These are phyloP conservation scores for Starmerella floris DNA, from an alignment of 805 yeast species.

Conservation along the genomic window DNA sequence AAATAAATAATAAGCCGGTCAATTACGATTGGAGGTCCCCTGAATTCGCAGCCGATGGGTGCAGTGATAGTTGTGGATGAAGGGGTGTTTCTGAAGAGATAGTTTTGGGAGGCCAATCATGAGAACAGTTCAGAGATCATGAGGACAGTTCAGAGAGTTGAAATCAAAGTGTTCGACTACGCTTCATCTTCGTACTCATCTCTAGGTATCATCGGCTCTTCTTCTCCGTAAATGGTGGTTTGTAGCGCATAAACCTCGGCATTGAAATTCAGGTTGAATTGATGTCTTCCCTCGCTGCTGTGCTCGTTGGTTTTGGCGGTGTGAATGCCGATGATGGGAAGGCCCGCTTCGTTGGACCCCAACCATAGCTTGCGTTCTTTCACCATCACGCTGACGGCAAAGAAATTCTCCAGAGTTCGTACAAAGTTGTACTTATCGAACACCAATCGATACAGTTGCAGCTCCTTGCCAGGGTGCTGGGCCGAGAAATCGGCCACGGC, in stretches of 20 bases:
- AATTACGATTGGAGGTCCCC: no score
- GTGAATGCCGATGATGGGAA: constrained; percentile 9
- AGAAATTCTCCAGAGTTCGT: constrained; percentile 13
- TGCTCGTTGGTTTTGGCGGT: not conserved
- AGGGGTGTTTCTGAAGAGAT: no score
- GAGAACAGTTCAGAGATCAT: no score
- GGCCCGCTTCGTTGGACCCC: constrained; percentile 3
- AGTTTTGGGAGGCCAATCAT: no score
- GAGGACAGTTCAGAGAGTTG: no score
- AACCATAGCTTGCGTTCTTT: constrained; percentile 10
- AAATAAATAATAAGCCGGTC: no score
- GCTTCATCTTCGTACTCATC: not conserved
- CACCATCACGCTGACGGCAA: constrained; percentile 7
- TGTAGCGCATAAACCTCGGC: not conserved
- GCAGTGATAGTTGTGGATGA: no score
- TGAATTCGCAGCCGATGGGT: no score
- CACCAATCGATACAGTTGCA: constrained; percentile 12
- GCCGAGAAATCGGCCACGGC: not conserved
- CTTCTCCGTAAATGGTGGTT: not conserved
- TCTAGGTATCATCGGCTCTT: constrained; percentile 4
- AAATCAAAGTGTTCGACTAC: no score
- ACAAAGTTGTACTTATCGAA: constrained; percentile 9
- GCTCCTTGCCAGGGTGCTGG: not conserved
- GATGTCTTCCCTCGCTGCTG: constrained; percentile 1
- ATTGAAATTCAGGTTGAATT: constrained; percentile 11